Conservation (phyloP, 2,329 filamentous ascomycete genomes). For the Ophiobolus disseminans region DNA sequence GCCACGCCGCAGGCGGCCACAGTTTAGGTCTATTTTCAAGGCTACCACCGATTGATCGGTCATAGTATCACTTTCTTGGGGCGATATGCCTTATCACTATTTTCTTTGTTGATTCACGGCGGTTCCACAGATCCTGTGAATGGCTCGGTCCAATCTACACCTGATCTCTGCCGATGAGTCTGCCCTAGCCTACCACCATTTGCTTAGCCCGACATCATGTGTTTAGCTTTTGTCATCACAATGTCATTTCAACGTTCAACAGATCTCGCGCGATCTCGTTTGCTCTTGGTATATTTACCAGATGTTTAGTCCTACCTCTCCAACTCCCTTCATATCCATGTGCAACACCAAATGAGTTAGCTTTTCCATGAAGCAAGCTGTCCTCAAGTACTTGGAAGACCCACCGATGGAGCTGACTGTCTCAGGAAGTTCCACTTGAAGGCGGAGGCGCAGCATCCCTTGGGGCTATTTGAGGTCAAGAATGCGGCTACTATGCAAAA, state of each 20-base stretch:
- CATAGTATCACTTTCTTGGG: slow-evolving; percentile 1
- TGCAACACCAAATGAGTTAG: too few species aligned
- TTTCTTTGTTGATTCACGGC: slow-evolving; percentile 14
- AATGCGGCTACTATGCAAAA: slow-evolving; percentile 4
- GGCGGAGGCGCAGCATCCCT: slow-evolving; percentile 7
- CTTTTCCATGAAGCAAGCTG: too few species aligned
- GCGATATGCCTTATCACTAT: slow-evolving; percentile 3
- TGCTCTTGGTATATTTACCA: too few species aligned
- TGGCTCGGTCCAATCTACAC: slow-evolving; percentile 10
- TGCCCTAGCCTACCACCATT: too few species aligned
- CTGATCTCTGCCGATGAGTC: slow-evolving; percentile 2
- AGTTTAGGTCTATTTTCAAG: neutral
- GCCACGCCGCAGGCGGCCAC: slow-evolving; percentile 5
- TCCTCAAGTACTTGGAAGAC: too few species aligned
- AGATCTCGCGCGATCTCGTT: too few species aligned
- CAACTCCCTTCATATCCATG: too few species aligned
- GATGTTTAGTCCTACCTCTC: too few species aligned
- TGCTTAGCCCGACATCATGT: too few species aligned
- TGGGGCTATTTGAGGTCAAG: slow-evolving; percentile 6
- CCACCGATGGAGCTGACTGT: slow-evolving; percentile 1
- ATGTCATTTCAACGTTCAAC: too few species aligned
- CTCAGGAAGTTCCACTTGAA: neutral
- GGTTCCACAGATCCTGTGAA: slow-evolving; percentile 19
- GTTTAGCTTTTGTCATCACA: too few species aligned
- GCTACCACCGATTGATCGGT: neutral